Evolutionary conservation across 306 rosid species (phyloP), one percentile per base, ranked within the genome.

Genomic region (Boehmeria nivea): DNA sequence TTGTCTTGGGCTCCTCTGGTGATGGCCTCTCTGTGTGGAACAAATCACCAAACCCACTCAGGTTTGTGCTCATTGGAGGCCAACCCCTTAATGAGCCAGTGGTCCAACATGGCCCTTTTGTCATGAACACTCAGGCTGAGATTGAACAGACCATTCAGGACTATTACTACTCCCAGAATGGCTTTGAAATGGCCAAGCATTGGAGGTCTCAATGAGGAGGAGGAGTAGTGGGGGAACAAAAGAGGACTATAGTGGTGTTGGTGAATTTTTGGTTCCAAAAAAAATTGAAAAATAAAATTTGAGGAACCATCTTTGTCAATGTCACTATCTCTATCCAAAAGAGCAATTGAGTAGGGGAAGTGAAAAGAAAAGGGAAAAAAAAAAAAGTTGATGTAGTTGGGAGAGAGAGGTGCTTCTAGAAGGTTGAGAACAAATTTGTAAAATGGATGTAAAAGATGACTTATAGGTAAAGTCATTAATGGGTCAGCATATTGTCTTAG

Each of bases 81-180:
- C 83, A 84, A 51, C 98, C 98, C 10, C 22, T 91, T 1, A 78
- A 91, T 53, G 98, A 91, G 47, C 87, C 96, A 3, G 84, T 91
- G 49, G 93, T 69, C 54, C 94, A 84, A 56, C 72, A 87, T 66
- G 98, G 98, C 4, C 98, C 96, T 16, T 87, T 91, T 77, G 98
- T 91, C 39, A 91, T 91, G 98, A 91, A 91, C 60, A 68, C 96
- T 10, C 95, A 82, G 56, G 77, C 88, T 69, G 95, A 91, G 31
- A 91, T 91, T 51, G 81, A 87, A 19, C 77, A 78, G 42, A 77
- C 98, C 3, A 67, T 91, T 44, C 80, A 84, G 60, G 98, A 91
- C 67, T 84, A 87, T 69, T 90, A 84, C 0, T 60, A 66, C 47
- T 60, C 63, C 31, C 66, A 48, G 66, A 87, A 91, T 67, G 98